Conservation (phyloP, 768 basidiomycete species). For the Hemileccinum rubropunctum region DNA sequence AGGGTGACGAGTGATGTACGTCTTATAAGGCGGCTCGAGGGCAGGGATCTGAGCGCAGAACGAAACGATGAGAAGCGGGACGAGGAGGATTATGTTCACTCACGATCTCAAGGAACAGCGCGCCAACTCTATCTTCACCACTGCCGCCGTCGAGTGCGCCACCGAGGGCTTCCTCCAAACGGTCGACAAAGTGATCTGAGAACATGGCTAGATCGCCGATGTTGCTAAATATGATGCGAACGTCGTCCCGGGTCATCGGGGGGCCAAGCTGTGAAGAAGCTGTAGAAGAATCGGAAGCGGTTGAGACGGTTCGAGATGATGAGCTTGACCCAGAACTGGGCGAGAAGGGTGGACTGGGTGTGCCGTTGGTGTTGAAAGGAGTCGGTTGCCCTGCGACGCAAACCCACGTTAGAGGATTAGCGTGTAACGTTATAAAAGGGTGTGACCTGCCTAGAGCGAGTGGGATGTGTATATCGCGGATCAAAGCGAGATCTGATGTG, state of each 20-base stretch:
- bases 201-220: constrained; percentile 72
- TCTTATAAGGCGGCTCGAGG: constrained; percentile 70
- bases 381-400: constrained; percentile 38
- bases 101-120: constrained; percentile 67
- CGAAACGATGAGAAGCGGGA: background rate
- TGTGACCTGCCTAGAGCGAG: constrained; percentile 63
- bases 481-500: constrained; percentile 77
- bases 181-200: constrained; percentile 62
- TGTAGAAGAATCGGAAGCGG: constrained; percentile 49
- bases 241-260: constrained; percentile 72
- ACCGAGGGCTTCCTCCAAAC: constrained; percentile 66
- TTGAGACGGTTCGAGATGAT: constrained; percentile 39
- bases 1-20: constrained; percentile 80
- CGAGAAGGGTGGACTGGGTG: constrained; percentile 25
- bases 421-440: constrained; percentile 2
- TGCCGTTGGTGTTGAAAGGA: constrained; percentile 32
- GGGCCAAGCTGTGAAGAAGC: constrained; percentile 48
- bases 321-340: constrained; percentile 37
- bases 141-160: constrained; percentile 56
- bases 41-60: constrained; percentile 52
- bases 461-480: constrained; percentile 76
- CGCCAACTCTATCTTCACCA: constrained; percentile 70
- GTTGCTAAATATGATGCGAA: constrained; percentile 72
- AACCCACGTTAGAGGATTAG: constrained; percentile 10
- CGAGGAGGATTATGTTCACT: constrained; percentile 28